phyloP scores from a whole-genome alignment of 108 stramenopile species.

The Schizochytrium sp. region DNA sequence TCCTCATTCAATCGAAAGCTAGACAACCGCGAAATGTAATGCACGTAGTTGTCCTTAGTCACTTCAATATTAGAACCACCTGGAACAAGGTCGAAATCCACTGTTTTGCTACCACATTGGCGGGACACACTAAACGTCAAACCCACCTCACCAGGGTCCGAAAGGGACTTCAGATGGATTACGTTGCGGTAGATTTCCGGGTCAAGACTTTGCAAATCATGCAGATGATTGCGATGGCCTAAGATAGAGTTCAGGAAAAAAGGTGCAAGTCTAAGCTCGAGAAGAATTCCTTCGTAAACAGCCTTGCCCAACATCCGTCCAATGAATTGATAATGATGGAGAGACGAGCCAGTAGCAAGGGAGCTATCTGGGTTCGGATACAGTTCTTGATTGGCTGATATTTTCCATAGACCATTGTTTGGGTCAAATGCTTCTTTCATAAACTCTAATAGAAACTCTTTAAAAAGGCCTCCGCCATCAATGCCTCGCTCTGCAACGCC shows the following conservation, averaged over 20 bases:
- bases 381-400: neutral
- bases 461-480: conserved; percentile 98
- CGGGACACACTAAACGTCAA: conserved; percentile 86
- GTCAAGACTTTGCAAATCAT: conserved; percentile 95
- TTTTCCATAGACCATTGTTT: conserved; percentile 38
- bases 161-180: conserved; percentile 81
- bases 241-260: conserved; percentile 89
- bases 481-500: conserved; percentile 96
- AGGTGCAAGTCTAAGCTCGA: conserved; percentile 88
- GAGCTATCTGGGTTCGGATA: conserved; percentile 76
- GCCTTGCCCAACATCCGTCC: conserved; percentile 95
- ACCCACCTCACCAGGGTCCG: conserved; percentile 80
- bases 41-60: conserved; percentile 88
- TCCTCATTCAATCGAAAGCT: conserved; percentile 90
- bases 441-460: conserved; percentile 84
- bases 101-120: conserved; percentile 62
- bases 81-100: conserved; percentile 82
- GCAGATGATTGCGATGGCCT: conserved; percentile 86
- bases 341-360: conserved; percentile 79
- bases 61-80: conserved; percentile 84
- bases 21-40: conserved; percentile 90
- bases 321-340: conserved; percentile 88
- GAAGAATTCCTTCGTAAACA: conserved; percentile 88
- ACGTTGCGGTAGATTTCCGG: conserved; percentile 88
- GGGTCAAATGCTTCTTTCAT: conserved; percentile 71